phyloP scores from a whole-genome alignment of 495 filamentous ascomycete genomes.

The Cenococcum geophilum region DNA sequence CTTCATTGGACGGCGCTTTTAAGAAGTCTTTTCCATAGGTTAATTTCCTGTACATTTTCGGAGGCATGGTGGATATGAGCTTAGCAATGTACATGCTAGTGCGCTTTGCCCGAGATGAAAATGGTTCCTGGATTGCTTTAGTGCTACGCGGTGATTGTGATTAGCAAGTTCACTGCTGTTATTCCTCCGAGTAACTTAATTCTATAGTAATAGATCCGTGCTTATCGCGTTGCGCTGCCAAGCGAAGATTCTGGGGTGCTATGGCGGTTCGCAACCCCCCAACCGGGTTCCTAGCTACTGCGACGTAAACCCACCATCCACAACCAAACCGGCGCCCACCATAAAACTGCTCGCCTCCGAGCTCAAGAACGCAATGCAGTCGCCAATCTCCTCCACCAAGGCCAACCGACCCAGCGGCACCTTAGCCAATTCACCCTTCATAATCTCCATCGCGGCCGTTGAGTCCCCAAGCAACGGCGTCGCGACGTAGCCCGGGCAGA shows the following conservation, averaged over 20 bases:
- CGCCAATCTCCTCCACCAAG: constrained; percentile 39
- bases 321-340: constrained; percentile 30
- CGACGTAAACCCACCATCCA: constrained; percentile 31
- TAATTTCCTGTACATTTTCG: too few relatives aligned
- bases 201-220: background rate
- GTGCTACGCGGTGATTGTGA: too few relatives aligned
- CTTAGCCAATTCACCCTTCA: constrained; percentile 36
- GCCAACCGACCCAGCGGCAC: constrained; percentile 35
- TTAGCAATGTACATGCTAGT: too few relatives aligned
- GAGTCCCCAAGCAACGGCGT: constrained; percentile 37
- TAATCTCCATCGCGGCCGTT: constrained; percentile 21
- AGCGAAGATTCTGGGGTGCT: background rate
- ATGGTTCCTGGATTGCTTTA: too few relatives aligned
- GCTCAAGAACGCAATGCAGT: constrained; percentile 36
- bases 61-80: too few relatives aligned
- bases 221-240: background rate
- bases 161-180: too few relatives aligned
- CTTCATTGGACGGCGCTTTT: too few relatives aligned
- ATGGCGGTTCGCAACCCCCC: background rate
- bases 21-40: too few relatives aligned
- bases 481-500: constrained; percentile 45
- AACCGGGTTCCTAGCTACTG: too few relatives aligned
- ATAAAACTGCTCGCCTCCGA: constrained; percentile 44
- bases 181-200: too few relatives aligned
- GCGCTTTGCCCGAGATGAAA: too few relatives aligned